A percentile compares a stretch with the other conserved stretches of the same genome.
Conservation (phyloP, 1,284 basidiomycete genomes). For the Cryptococcus wingfieldii region DNA sequence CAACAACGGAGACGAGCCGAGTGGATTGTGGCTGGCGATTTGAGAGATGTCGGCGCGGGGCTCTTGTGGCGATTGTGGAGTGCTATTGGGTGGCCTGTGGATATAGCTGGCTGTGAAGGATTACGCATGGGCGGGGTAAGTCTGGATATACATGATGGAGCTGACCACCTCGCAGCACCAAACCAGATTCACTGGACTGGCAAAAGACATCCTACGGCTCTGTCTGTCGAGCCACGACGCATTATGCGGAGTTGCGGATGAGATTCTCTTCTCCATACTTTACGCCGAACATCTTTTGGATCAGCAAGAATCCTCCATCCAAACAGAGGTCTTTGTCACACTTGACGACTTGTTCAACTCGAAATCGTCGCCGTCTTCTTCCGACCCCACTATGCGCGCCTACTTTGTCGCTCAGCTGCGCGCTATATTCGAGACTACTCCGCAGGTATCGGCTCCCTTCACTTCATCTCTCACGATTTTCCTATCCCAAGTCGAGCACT, state of each 20-base stretch:
- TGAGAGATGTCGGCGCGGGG: constrained; percentile 85
- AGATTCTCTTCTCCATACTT: constrained; percentile 93
- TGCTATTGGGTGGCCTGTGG: constrained; percentile 66
- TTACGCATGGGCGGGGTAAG: constrained; percentile 36
- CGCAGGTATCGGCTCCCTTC: constrained; percentile 72
- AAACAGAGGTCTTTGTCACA: constrained; percentile 91
- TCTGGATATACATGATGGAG: background rate
- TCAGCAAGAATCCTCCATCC: constrained; percentile 77
- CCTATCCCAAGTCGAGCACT: constrained; percentile 84
- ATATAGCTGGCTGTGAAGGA: constrained; percentile 7
- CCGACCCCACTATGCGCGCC: constrained; percentile 80
- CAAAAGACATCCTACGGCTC: constrained; percentile 84
- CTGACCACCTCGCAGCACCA: constrained; percentile 57
- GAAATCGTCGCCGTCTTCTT: constrained; percentile 59
- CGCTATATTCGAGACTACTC: constrained; percentile 70
- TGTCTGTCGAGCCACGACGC: constrained; percentile 94
- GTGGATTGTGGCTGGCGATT: constrained; percentile 91
- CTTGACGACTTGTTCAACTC: constrained; percentile 62
- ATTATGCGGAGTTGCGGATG: constrained; percentile 81
- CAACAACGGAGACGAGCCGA: constrained; percentile 83
- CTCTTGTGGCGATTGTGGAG: constrained; percentile 82
- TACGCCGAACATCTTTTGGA: constrained; percentile 82
- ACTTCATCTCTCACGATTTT: constrained; percentile 74
- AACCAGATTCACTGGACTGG: constrained; percentile 73
- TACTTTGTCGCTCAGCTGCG: constrained; percentile 93